Conservation (phyloP, 331 rosid genomes). For the Quercus lobata region DNA sequence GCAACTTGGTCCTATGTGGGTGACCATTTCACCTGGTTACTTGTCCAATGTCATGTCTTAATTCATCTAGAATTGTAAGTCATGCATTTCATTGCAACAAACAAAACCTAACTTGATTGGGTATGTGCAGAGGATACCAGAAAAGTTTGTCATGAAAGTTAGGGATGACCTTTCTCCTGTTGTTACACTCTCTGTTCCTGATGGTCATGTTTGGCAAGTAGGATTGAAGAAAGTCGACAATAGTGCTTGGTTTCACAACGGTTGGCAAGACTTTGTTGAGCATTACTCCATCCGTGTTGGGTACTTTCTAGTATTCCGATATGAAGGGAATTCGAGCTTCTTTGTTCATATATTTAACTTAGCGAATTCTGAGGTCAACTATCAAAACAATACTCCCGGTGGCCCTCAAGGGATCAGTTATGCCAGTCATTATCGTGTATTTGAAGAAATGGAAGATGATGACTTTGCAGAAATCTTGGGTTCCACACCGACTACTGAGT, state of each 20-base stretch:
- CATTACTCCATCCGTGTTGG: slow-evolving; percentile 65
- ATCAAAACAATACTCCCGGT: slow-evolving; percentile 40
- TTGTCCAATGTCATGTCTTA: not conserved
- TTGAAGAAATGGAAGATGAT: slow-evolving; percentile 88
- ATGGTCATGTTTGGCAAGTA: slow-evolving; percentile 69
- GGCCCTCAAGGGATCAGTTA: slow-evolving; percentile 41
- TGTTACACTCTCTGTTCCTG: slow-evolving; percentile 69
- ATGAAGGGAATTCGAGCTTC: slow-evolving; percentile 75
- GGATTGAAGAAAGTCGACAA: slow-evolving; percentile 65
- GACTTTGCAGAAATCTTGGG: slow-evolving; percentile 46
- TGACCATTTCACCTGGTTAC: not conserved
- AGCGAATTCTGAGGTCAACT: slow-evolving; percentile 74
- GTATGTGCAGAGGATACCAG: slow-evolving; percentile 82
- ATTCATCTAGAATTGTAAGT: not conserved
- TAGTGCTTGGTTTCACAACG: slow-evolving; percentile 69
- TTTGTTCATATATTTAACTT: slow-evolving; percentile 60
- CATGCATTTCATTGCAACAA: slow-evolving; percentile 4
- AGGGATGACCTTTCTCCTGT: slow-evolving; percentile 59
- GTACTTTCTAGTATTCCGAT: slow-evolving; percentile 73
- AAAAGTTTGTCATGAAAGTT: slow-evolving; percentile 57
- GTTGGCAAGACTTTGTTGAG: slow-evolving; percentile 81
- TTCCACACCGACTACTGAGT: slow-evolving; percentile 25
- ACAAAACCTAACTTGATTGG: slow-evolving; percentile 24
- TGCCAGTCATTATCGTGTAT: slow-evolving; percentile 37
- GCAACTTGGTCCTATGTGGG: not conserved